Evolutionary conservation across 768 basidiomycete genomes (phyloP).

Genomic region (Favolaschia claudopus): DNA sequence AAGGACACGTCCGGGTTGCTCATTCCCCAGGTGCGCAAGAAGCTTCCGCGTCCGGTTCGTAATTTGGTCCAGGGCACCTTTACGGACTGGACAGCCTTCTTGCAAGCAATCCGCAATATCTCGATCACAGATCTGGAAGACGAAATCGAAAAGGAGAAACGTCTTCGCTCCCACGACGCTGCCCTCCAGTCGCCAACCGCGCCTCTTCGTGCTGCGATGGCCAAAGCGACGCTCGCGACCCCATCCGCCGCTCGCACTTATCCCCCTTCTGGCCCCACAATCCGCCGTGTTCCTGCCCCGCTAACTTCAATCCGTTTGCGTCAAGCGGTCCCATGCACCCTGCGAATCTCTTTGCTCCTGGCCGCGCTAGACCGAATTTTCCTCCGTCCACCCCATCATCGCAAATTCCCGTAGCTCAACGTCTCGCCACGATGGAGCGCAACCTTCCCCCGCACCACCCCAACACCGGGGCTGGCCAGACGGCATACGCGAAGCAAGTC

Average conservation of each 20-base stretch:
- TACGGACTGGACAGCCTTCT: neutral
- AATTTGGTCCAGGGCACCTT: too few species aligned
- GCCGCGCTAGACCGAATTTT: neutral
- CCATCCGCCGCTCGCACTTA: too few species aligned
- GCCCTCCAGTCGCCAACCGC: neutral
- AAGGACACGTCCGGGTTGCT: neutral
- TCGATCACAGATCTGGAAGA: neutral
- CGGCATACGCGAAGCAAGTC: slow-evolving; percentile 19
- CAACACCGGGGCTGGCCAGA: slow-evolving; percentile 21
- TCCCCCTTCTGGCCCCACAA: neutral
- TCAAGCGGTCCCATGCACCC: too few species aligned
- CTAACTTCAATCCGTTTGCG: too few species aligned
- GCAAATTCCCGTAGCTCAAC: neutral
- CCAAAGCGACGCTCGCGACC: neutral
- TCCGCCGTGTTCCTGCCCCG: too few species aligned
- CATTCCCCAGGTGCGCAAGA: slow-evolving; percentile 2
- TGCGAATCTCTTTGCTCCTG: too few species aligned
- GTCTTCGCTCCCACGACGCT: neutral
- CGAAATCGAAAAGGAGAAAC: too few species aligned
- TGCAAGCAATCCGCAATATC: neutral
- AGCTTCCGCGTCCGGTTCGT: neutral
- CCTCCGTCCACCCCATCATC: neutral
- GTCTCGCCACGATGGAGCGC: neutral
- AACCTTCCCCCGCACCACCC: slow-evolving; percentile 15
- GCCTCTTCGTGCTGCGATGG: neutral